Percentiles rank a stretch among this genome's conserved stretches.
Evolutionary conservation across 257 asterid species (phyloP).

Genomic region (Misopates orontium): DNA sequence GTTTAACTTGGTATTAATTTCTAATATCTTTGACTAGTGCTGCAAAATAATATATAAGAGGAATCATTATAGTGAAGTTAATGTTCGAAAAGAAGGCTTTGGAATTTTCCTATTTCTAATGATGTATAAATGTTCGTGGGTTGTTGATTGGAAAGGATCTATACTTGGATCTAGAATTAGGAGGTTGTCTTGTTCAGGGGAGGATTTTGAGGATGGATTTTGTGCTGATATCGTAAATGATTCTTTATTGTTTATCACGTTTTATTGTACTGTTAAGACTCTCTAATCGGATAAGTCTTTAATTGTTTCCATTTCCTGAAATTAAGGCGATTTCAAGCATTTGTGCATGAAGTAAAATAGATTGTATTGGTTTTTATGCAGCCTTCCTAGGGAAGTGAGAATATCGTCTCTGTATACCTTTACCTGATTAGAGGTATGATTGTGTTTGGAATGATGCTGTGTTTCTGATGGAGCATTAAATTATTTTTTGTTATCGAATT

Average conservation of each 20-base stretch:
- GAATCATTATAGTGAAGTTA: not conserved
- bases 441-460: not conserved
- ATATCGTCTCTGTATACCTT: not conserved
- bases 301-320: not conserved
- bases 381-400: not conserved
- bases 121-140: not conserved
- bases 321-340: not conserved
- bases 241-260: not conserved
- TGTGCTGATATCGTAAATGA: not conserved
- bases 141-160: not conserved
- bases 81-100: not conserved
- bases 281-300: not conserved
- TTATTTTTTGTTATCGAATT: not conserved
- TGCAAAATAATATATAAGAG: too few relatives aligned
- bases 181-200: not conserved
- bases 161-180: not conserved
- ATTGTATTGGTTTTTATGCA: not conserved
- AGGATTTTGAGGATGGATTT: not conserved
- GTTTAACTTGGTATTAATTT: not conserved
- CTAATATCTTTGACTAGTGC: not conserved
- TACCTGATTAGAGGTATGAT: not conserved
- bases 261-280: not conserved
- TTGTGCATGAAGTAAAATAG: not conserved
- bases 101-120: not conserved
- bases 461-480: not conserved